phyloP scores from a whole-genome alignment of 192 early-diverging fungal species.

The Backusella westeae region DNA sequence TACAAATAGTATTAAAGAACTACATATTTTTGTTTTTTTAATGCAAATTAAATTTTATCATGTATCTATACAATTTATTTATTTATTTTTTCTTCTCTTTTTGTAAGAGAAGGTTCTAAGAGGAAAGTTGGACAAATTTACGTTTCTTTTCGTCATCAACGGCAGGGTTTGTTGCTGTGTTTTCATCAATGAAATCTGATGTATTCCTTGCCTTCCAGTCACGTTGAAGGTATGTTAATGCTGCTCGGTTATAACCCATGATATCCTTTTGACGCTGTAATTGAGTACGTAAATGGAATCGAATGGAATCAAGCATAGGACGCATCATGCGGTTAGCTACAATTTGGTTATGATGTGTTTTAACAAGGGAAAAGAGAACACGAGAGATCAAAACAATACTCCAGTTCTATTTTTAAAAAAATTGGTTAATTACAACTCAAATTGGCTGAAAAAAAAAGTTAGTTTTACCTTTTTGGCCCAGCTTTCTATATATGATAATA shows the following conservation, averaged over 20 bases:
- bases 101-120: neutral
- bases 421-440: neutral
- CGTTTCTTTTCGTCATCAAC: constrained; percentile 66
- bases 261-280: constrained; percentile 75
- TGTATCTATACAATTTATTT: neutral
- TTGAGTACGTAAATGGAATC: constrained; percentile 56
- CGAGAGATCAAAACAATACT: constrained; percentile 79
- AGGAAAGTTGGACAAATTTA: constrained; percentile 57
- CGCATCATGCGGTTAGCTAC: constrained; percentile 79
- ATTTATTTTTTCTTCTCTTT: neutral
- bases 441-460: neutral
- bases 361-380: constrained; percentile 82
- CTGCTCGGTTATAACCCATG: constrained; percentile 90
- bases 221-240: constrained; percentile 68
- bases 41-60: constrained; percentile 4
- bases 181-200: constrained; percentile 72
- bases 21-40: neutral
- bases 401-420: constrained; percentile 51
- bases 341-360: constrained; percentile 89
- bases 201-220: constrained; percentile 76
- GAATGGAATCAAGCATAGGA: constrained; percentile 69
- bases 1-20: neutral
- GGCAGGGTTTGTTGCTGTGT: constrained; percentile 46
- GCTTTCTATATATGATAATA: constrained; percentile 74
- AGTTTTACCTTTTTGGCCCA: constrained; percentile 75